Base-by-base conservation (phyloP, 495 filamentous ascomycete species). In the Tuber umbilicatum region DNA sequence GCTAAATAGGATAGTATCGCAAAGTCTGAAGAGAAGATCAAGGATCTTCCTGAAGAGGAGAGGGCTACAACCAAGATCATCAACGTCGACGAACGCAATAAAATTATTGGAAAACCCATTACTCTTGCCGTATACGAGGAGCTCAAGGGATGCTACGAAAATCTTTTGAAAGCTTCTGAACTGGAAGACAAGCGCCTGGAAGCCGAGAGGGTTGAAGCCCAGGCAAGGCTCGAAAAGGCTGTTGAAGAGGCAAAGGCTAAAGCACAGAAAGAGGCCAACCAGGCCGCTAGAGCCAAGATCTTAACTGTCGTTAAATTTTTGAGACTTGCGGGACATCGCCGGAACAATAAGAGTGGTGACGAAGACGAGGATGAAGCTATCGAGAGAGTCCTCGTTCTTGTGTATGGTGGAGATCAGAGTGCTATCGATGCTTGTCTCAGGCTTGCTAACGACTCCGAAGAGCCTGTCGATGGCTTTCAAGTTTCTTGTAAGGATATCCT, bases 11-110 rank as follows among this genome's bases (percentile, higher is more conserved):
- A 73, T 0, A 71, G 69, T 27, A 82, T 82, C 70, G 75, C 73
- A 45, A 60, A 40, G n/a, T 80, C 78, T 41, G 81, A 82, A 60
- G 81, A 82, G 9, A 82, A 82, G 71, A 80, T 82, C 72, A 81
- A 77, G 47, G 81, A 77, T 40, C 77, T 82, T n/a, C 3, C 73
- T 2, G 81, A 82, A 16, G 81, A 79, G 45, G 81, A 82, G 43
- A 79, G 75, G 55, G 78, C 72, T 27, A 78, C 42, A 3, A 74
- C 81, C 21, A 75, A 5, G 23, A 40, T 80, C 23, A 94, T 99
- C 87, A 99, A 98, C 82, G 78, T 84, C 79, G 96, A 99, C 84
- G 94, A 98, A 84, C 96, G 93, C 83, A 90, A 91, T 12, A 92
- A 97, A 84, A 89, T 90, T 38, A 84, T 91, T 76, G 97, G 96